Evolutionary conservation across 2,329 filamentous ascomycete species (phyloP), one percentile per base, ranked within the genome.

Genomic region (Exophiala bonariae): DNA sequence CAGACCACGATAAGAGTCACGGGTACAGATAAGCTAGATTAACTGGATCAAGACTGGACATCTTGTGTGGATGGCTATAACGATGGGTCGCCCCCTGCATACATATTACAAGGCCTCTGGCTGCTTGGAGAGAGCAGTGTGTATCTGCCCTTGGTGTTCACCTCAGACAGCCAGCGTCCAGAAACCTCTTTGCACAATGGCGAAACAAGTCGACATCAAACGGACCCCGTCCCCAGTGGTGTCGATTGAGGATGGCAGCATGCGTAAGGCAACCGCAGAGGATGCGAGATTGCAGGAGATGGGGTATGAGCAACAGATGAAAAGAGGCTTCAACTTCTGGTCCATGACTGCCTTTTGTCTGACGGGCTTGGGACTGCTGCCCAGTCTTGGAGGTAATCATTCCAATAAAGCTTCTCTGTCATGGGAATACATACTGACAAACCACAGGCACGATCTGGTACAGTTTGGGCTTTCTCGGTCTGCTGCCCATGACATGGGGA

Each of bases 221-320:
- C 18, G 35, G 17, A 17, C 14, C 3, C 13, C 35, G n/a, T 20
- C 35, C 17, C 35, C 35, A 3, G 16, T 14, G 14, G 35, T 18
- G 19, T 37, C 35, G 17, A 19, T 37, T 17, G 22, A 22, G 17
- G 17, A 37, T 37, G 35, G 35, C 5, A 18, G 14, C 10, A 22
- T 37, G 9, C 14, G n/a, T 13, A 14, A 18, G 11, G n/a, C n/a
- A 18, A 22, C 18, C 14, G 19, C n/a, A 6, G 40, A 43, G 17
- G 40, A 43, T 34, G 40, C 19, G 18, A 22, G 14, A 4, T 26
- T 43, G 13, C 23, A 43, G 30, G 30, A 30, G 10, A 36, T 43
- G 40, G 40, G 40, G 8, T 43, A 43, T n/a, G 40, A 43, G 34
- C 40, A 43, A n/a, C 40, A 43, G 22, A 43, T 43, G 40, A 43